These are phyloP conservation scores for Thymus mandschuricus DNA, from an alignment of 257 asterid genomes.

Conservation along the genomic window DNA sequence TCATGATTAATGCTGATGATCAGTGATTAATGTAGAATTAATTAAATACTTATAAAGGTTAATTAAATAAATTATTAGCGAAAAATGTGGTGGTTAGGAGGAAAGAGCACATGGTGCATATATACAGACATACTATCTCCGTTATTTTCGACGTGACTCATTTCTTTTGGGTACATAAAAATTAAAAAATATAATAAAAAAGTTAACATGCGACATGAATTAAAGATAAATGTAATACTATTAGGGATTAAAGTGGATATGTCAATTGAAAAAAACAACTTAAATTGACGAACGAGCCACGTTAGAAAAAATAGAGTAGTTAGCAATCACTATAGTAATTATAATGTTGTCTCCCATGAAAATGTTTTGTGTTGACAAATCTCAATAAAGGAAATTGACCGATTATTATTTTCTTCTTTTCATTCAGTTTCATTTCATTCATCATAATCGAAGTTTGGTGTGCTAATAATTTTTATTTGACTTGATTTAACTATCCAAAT, in stretches of 20 bases:
- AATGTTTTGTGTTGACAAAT: constrained; percentile 43
- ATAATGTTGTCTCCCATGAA: constrained; percentile 44
- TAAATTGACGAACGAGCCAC: too few species aligned
- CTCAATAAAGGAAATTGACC: constrained; percentile 28
- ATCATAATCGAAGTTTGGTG: not conserved
- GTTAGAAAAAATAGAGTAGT: too few species aligned
- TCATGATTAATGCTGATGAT: not conserved
- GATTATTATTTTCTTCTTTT: constrained; percentile 17
- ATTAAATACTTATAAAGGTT: not conserved
- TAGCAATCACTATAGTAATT: constrained; percentile 11
- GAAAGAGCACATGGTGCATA: not conserved
- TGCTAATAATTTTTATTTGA: not conserved
- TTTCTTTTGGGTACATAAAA: too few species aligned
- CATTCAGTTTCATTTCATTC: constrained; percentile 14
- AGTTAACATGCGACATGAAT: too few species aligned
- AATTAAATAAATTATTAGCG: not conserved
- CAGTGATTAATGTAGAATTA: not conserved
- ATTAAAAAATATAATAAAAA: too few species aligned
- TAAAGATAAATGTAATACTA: too few species aligned
- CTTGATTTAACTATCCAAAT: not conserved
- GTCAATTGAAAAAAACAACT: too few species aligned
- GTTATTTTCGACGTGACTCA: too few species aligned
- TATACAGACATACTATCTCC: too few species aligned
- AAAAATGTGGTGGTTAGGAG: too few species aligned
- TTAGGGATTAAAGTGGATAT: too few species aligned